Base-by-base conservation (phyloP, 164 flowering plant genomes). In the Annona cherimola region DNA sequence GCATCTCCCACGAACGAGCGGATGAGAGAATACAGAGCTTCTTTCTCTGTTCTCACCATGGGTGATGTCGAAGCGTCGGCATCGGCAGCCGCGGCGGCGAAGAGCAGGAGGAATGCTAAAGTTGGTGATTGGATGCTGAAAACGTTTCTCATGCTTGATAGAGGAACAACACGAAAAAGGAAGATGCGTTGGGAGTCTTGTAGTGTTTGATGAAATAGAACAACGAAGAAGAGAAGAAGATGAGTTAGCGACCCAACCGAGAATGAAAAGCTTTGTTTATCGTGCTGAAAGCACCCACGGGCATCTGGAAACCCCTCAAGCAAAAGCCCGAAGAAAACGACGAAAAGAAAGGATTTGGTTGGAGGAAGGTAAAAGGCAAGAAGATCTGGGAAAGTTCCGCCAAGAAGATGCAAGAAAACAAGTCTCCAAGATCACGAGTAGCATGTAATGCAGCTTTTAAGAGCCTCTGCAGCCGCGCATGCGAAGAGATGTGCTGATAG, bases 1-100 rank as follows among this genome's bases (percentile, higher is more conserved):
- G 85, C 79, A 1, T 75, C 77, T 1, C 98, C 97, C 42, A 87
- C 88, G 73, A 94, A 89, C 4, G 91, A 89, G 71, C 86, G 90
- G 55, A 94, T 84, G 61, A 88, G 79, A 76, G 86, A 78, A 80
- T 84, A 92, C 59, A 94, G 78, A 67, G 91, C 86, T 50, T 83
- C 84, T 73, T 73, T 71, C 81, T 94, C 98, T 64, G 81, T 63
- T 77, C 68, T 79, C 84, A 85, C 83, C 98, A 94, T 92, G 68
- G 89, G 88, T 79, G 94, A 84, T 59, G 45, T 73, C 7, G 71
- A 81, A 67, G 20, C 54, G 2, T 79, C 89, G 70, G 45, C 35
- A 26, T 26, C 35, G 35, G 35, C 35, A 9, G 77, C 85, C 62
- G 19, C 67, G 74, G 81, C 80, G 42, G 61, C 66, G 71, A 44